Base-by-base conservation (phyloP, 177 flowering plant species). In the Vitis hybrid region DNA sequence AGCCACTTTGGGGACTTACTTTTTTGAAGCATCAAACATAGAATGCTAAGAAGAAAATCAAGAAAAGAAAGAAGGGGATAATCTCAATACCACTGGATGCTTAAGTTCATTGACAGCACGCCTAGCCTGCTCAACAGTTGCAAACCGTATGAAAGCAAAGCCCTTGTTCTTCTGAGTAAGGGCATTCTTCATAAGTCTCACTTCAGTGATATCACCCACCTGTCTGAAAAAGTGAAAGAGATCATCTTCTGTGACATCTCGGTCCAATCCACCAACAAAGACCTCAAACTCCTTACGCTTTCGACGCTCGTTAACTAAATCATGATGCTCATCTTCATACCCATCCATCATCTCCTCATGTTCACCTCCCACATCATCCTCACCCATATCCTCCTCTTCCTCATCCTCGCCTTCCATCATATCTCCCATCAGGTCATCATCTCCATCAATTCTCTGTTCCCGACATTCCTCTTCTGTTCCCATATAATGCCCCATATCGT, bases 91-190 rank as follows among this genome's bases (percentile, higher is more conserved):
- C 79, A 44, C 49, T 67, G 83, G 80, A 71, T 76, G 72, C 69
- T 73, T 78, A 63, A 81, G 77, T 47, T 81, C 83, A 65, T 68
- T 73, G 44, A 81, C 44, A 20, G 83, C 83, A 9, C 81, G 77
- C 61, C 65, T 75, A 64, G 83, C 83, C 67, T 81, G 83, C 59
- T 76, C 79, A 53, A 76, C 75, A 12, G 79, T 76, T 0, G 79
- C 81, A 71, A 78, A 81, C 19, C 79, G 79, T 64, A 81, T 3
- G 65, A 81, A 81, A 4, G 80, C 84, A 63, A 78, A 81, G 10
- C 84, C 84, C 67, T 78, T 81, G 65, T 76, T 81, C 77, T 74
- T 78, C 70, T 71, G 75, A 57, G 84, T 81, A n/a, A 70, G 4
- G 6, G 81, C 80, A 59, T 76, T 78, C 78, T 57, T 81, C 79